Evolutionary conservation across 192 early-diverging fungal species (phyloP).

Genomic region (Geosiphon pyriformis): DNA sequence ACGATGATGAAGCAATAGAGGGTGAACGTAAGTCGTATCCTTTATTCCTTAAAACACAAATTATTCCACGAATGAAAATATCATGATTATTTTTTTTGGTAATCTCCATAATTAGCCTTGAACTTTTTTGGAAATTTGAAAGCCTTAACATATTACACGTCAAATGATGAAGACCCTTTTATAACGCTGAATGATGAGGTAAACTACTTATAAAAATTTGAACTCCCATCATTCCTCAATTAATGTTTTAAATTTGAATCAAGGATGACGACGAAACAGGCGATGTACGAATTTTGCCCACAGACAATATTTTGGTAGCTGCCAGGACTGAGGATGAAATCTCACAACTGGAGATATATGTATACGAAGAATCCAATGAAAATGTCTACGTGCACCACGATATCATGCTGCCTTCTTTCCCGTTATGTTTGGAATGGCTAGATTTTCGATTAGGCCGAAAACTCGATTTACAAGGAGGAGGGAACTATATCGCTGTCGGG

Average conservation of each 20-base stretch:
- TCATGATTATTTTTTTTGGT: neutral
- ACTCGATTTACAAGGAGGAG: conserved; percentile 40
- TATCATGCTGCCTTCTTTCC: conserved; percentile 94
- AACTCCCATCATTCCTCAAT: conserved; percentile 16
- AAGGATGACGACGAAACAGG: conserved; percentile 65
- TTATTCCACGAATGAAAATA: neutral
- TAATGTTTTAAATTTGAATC: conserved; percentile 1
- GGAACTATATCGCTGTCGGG: conserved; percentile 93
- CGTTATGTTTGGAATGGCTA: conserved; percentile 93
- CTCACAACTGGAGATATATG: conserved; percentile 89
- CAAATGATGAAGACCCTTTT: conserved; percentile 82
- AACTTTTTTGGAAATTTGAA: conserved; percentile 83
- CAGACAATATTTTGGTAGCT: conserved; percentile 85
- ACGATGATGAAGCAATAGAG: conserved; percentile 64
- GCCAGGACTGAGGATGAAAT: conserved; percentile 97
- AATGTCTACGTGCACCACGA: conserved; percentile 98
- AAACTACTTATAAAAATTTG: conserved; percentile 20
- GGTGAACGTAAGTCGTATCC: conserved; percentile 17
- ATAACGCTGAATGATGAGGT: conserved; percentile 64
- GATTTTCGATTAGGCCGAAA: conserved; percentile 79
- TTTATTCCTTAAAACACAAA: neutral
- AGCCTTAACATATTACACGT: conserved; percentile 79
- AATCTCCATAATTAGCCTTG: conserved; percentile 35
- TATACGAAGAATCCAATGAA: conserved; percentile 85
- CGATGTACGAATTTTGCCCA: conserved; percentile 69